Evolutionary conservation across 108 stramenopile genomes (phyloP).

Genomic region (Nitzschia palea): DNA sequence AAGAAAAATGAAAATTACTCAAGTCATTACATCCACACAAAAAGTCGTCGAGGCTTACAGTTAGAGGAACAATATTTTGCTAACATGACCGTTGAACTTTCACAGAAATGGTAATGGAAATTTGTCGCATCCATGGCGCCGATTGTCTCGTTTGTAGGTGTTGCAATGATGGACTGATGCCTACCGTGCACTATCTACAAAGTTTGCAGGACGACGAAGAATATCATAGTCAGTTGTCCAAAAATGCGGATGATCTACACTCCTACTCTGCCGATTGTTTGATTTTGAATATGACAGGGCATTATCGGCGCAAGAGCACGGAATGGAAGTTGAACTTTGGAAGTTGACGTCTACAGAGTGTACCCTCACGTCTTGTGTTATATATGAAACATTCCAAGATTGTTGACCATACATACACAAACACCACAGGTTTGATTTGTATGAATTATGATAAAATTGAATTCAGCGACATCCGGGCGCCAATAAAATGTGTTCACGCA

Average conservation of each 20-base stretch:
- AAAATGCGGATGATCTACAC: slow-evolving; percentile 22
- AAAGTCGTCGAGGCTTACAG: background rate
- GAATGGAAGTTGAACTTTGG: slow-evolving; percentile 24
- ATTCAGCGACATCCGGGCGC: background rate
- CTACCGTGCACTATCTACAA: slow-evolving; percentile 24
- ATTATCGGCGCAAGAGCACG: slow-evolving; percentile 33
- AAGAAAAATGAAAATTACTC: background rate
- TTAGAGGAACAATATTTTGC: slow-evolving; percentile 23
- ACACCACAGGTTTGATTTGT: no score
- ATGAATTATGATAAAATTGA: background rate
- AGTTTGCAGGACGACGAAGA: slow-evolving; percentile 30
- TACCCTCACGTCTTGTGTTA: slow-evolving; percentile 33
- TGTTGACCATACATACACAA: no score
- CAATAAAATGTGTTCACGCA: no score
- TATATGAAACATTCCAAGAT: slow-evolving; percentile 25
- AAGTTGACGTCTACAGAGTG: slow-evolving; percentile 28
- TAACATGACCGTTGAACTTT: slow-evolving; percentile 36
- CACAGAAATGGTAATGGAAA: slow-evolving; percentile 42
- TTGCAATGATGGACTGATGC: slow-evolving; percentile 35
- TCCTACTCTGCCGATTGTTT: slow-evolving; percentile 30
- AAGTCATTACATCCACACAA: background rate
- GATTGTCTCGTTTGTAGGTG: slow-evolving; percentile 37
- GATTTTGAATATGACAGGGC: slow-evolving; percentile 40
- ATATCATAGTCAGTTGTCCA: slow-evolving; percentile 20
- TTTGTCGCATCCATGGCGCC: slow-evolving; percentile 13